Evolutionary conservation across 2,329 filamentous ascomycete genomes (phyloP).

Genomic region (Diplodia intermedia): DNA sequence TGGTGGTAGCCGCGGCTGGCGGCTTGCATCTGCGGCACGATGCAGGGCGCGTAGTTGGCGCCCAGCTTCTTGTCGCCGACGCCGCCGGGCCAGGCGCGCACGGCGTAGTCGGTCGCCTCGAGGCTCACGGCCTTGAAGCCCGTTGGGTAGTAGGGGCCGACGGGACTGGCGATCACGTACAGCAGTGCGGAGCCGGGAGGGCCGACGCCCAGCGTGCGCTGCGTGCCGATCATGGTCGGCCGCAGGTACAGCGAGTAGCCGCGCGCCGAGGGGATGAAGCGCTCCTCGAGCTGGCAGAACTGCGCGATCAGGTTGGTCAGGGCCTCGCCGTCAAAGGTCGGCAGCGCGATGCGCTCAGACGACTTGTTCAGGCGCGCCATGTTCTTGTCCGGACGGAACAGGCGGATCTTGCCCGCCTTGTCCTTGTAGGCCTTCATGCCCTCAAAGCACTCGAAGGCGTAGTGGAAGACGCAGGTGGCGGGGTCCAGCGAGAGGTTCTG

Average conservation of each 20-base stretch:
- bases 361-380: constrained; percentile 95
- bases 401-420: constrained; percentile 74
- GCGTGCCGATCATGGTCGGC: constrained; percentile 96
- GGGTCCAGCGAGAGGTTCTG: constrained; percentile 97
- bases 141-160: constrained; percentile 97
- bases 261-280: constrained; percentile 82
- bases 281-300: constrained; percentile 79
- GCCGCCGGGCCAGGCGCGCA: constrained; percentile 96
- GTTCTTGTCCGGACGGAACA: constrained; percentile 96
- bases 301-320: constrained; percentile 82
- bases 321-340: constrained; percentile 76
- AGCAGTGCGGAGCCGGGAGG: constrained; percentile 91
- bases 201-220: constrained; percentile 89
- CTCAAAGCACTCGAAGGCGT: constrained; percentile 97
- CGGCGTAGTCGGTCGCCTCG: constrained; percentile 95
- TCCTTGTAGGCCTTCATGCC: constrained; percentile 99
- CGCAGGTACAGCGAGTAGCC: constrained; percentile 96
- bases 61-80: constrained; percentile 98
- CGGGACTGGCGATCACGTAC: constrained; percentile 93
- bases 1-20: constrained; percentile 93
- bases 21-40: constrained; percentile 93
- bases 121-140: constrained; percentile 97
- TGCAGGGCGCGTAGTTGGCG: constrained; percentile 98
- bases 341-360: constrained; percentile 87
- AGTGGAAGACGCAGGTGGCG: constrained; percentile 96